Percentiles rank a stretch among this genome's conserved stretches.
These are phyloP conservation scores for Yamadazyma nakazawae DNA, from an alignment of 805 yeast species.

Conservation along the genomic window DNA sequence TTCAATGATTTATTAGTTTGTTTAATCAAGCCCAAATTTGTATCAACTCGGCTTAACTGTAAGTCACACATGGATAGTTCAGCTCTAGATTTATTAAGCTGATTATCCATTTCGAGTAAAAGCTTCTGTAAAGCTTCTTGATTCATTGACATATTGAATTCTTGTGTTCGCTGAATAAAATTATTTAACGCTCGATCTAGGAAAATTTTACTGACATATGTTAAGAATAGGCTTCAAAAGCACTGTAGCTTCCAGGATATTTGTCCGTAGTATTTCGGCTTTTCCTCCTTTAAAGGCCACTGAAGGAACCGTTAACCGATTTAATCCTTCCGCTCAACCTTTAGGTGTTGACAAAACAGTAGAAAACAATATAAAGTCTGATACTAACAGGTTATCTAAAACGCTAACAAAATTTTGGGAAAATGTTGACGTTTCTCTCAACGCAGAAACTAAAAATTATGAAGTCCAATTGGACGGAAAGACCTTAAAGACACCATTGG, in stretches of 20 bases:
- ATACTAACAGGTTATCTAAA: constrained; percentile 66
- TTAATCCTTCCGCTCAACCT: constrained; percentile 12
- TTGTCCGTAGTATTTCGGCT: not conserved
- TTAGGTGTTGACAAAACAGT: constrained; percentile 31
- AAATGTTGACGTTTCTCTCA: constrained; percentile 47
- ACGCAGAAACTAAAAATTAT: constrained; percentile 29
- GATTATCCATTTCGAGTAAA: constrained; percentile 63
- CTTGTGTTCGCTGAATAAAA: not conserved
- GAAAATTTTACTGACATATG: constrained; percentile 5
- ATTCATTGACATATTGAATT: constrained; percentile 38
- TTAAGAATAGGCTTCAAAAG: constrained; percentile 7
- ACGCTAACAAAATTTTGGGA: constrained; percentile 81
- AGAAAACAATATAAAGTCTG: constrained; percentile 54
- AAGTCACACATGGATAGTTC: constrained; percentile 55
- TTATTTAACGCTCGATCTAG: not conserved
- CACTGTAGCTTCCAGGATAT: not conserved
- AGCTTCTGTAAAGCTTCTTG: constrained; percentile 51
- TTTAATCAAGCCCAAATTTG: constrained; percentile 51
- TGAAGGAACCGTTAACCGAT: constrained; percentile 16
- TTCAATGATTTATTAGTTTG: constrained; percentile 57
- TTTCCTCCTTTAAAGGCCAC: constrained; percentile 12
- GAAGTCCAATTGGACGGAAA: constrained; percentile 69
- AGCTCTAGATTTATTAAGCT: constrained; percentile 54
- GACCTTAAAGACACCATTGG: constrained; percentile 81
- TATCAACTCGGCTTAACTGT: constrained; percentile 47